A percentile compares a stretch with the other conserved stretches of the same genome.
Conservation (phyloP, 148 eudicot genomes). For the Chenopodium suecicum region DNA sequence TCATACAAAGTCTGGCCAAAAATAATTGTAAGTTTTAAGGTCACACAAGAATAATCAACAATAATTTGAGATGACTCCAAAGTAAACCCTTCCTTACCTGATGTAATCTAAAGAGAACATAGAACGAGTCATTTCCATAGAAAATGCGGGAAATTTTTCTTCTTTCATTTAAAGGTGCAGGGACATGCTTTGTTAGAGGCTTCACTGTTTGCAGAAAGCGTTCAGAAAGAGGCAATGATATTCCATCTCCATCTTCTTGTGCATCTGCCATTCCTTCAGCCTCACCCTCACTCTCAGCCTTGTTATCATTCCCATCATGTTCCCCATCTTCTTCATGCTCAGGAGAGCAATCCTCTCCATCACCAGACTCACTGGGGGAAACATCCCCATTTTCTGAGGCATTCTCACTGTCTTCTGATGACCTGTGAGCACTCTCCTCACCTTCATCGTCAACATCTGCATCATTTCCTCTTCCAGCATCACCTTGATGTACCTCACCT, state of each 20-base stretch:
- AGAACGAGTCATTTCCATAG: conserved; percentile 82
- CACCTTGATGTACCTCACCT: conserved; percentile 30
- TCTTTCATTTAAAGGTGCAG: conserved; percentile 35
- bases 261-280: conserved; percentile 59
- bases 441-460: conserved; percentile 62
- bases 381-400: conserved; percentile 75
- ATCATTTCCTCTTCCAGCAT: conserved; percentile 36
- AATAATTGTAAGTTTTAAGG: background rate
- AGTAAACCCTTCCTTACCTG: conserved; percentile 46
- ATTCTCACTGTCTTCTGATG: conserved; percentile 68
- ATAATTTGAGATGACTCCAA: background rate
- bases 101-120: conserved; percentile 89
- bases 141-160: conserved; percentile 49
- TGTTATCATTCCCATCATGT: conserved; percentile 48
- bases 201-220: conserved; percentile 47
- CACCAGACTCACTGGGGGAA: conserved; percentile 77
- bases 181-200: conserved; percentile 62
- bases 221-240: conserved; percentile 41
- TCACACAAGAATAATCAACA: background rate
- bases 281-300: conserved; percentile 84
- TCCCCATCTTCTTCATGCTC: conserved; percentile 58
- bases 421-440: conserved; percentile 61
- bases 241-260: conserved; percentile 60
- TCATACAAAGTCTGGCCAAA: conserved; percentile 70
- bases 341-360: conserved; percentile 63